Conservation (phyloP, 2,329 filamentous ascomycete species). For the Colletotrichum sp. region DNA sequence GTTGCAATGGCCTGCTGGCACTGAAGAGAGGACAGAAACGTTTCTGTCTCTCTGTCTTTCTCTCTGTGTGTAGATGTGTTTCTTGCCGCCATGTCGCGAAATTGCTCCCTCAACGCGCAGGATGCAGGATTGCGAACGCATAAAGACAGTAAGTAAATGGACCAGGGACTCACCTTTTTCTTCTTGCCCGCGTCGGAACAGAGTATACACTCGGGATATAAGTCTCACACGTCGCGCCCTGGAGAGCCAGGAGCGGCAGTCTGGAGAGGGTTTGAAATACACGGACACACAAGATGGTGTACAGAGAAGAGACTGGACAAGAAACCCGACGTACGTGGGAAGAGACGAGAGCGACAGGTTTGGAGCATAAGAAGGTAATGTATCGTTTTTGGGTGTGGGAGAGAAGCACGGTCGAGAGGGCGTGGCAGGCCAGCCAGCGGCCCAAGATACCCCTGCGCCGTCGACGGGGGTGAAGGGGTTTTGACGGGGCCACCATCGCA, state of each 20-base stretch:
- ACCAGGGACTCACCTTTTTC: conserved; percentile 4
- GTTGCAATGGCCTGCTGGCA: background rate
- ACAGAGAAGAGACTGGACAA: conserved; percentile 37
- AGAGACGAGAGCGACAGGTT: background rate
- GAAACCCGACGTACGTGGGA: conserved; percentile 19
- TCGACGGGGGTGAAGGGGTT: background rate
- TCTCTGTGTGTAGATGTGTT: background rate
- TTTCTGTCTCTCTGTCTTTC: background rate
- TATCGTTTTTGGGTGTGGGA: conserved; percentile 14
- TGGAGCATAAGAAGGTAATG: conserved; percentile 17
- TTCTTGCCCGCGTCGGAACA: conserved; percentile 3
- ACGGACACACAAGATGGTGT: conserved; percentile 25
- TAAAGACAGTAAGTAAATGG: background rate
- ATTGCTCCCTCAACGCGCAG: background rate
- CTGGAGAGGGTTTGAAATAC: conserved; percentile 34
- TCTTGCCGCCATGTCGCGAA: background rate
- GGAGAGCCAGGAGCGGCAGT: conserved; percentile 51
- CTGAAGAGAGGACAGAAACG: background rate
- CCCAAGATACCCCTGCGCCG: conserved; percentile 23
- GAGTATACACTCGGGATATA: conserved; percentile 16
- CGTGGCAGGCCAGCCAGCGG: conserved; percentile 17
- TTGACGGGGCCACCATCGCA: conserved; percentile 6
- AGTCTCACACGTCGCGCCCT: conserved; percentile 47
- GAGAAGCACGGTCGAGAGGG: conserved; percentile 12
- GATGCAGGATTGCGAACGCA: background rate